These are phyloP conservation scores for Saccharomycopsis javanensis DNA, from an alignment of 805 yeast species.

Conservation along the genomic window DNA sequence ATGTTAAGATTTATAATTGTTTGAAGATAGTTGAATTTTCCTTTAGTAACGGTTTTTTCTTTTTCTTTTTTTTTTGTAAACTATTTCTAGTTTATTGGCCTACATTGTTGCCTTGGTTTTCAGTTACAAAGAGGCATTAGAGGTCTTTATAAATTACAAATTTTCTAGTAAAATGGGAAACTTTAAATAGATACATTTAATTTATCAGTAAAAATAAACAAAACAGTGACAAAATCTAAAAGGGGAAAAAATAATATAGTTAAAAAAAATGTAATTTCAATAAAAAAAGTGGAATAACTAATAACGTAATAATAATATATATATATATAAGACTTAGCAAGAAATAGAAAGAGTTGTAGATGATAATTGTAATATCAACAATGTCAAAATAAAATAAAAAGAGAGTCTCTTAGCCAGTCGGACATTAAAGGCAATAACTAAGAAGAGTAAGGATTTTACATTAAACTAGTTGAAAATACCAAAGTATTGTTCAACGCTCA, in stretches of 20 bases:
- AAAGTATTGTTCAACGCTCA: constrained; percentile 55
- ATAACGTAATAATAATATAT: neutral
- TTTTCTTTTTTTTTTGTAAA: too few relatives aligned
- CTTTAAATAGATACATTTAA: neutral
- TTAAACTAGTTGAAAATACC: constrained; percentile 39
- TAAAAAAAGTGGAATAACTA: neutral
- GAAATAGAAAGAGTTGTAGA: too few relatives aligned
- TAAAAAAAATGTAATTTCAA: too few relatives aligned
- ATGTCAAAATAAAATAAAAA: neutral
- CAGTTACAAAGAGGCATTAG: too few relatives aligned
- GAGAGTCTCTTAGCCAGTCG: neutral
- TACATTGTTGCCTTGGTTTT: too few relatives aligned
- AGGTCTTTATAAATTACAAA: too few relatives aligned
- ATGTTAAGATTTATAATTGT: too few relatives aligned
- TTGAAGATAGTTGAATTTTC: too few relatives aligned
- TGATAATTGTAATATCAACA: too few relatives aligned
- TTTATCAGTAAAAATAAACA: neutral
- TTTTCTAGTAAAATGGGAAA: neutral
- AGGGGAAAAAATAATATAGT: neutral
- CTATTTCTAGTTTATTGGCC: too few relatives aligned
- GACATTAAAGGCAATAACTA: neutral
- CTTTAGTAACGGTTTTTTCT: too few relatives aligned
- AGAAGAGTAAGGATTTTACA: neutral
- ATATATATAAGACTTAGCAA: neutral
- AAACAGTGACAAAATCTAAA: neutral